A percentile compares a stretch with the other conserved stretches of the same genome.
phyloP scores from a whole-genome alignment of 2,329 filamentous ascomycete genomes.

The Pseudogymnoascus sp. region DNA sequence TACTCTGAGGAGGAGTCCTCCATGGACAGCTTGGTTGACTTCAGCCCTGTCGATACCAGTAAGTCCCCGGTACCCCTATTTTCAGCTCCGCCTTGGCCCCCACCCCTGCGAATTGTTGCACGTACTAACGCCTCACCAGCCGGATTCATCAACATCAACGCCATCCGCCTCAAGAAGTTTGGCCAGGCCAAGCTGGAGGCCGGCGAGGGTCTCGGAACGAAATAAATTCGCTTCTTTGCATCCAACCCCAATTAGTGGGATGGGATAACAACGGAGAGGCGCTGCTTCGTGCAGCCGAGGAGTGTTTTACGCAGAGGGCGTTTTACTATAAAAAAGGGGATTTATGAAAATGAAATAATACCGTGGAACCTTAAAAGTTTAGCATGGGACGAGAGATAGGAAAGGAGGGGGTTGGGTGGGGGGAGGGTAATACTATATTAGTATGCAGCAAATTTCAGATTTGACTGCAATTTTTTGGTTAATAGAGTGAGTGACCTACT shows the following conservation, averaged over 20 bases:
- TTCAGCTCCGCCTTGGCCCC: constrained; percentile 35
- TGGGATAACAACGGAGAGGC: not conserved
- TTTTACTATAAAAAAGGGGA: not conserved
- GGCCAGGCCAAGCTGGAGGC: constrained; percentile 34
- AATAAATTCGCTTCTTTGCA: not conserved
- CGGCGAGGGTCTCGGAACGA: constrained; percentile 20
- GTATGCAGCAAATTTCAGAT: not conserved
- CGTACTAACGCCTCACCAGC: constrained; percentile 15
- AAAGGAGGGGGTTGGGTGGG: not conserved
- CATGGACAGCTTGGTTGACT: constrained; percentile 65
- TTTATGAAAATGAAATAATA: constrained; percentile 1
- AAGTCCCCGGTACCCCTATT: constrained; percentile 31
- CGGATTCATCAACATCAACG: constrained; percentile 60
- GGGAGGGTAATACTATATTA: too few relatives aligned
- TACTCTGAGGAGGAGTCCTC: constrained; percentile 57
- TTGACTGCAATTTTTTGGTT: not conserved
- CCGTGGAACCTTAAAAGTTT: constrained; percentile 1
- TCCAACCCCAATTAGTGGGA: not conserved
- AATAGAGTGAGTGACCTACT: not conserved
- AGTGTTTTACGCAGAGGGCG: not conserved
- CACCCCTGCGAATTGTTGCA: constrained; percentile 24
- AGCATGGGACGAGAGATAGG: not conserved
- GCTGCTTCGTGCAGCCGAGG: not conserved
- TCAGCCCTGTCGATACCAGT: constrained; percentile 55
- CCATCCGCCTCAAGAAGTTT: constrained; percentile 55